A percentile compares a stretch with the other conserved stretches of the same genome.
phyloP scores from a whole-genome alignment of 2,329 filamentous ascomycete species.

The Ascochyta rabiei region DNA sequence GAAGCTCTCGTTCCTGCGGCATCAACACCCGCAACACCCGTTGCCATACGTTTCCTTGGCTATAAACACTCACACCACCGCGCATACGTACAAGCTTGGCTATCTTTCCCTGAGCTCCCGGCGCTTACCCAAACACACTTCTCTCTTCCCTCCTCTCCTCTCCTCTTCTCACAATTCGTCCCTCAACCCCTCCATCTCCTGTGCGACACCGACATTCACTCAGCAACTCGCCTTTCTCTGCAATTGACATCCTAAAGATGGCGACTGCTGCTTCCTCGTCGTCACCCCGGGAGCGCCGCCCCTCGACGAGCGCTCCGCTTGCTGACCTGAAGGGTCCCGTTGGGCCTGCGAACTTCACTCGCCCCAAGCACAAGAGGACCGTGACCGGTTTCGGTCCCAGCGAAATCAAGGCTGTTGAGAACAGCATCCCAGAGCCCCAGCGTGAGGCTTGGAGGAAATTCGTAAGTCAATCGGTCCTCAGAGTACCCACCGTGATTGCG shows the following conservation, averaged over 20 bases:
- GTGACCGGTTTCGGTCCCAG: constrained; percentile 88
- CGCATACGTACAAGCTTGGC: constrained; percentile 1
- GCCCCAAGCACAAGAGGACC: constrained; percentile 97
- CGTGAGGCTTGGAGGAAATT: constrained; percentile 74
- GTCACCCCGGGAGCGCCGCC: constrained; percentile 74
- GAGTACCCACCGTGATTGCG: constrained; percentile 16
- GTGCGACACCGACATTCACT: constrained; percentile 31
- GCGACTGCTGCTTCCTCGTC: constrained; percentile 43
- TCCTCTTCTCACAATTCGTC: constrained; percentile 13
- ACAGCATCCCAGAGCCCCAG: constrained; percentile 86
- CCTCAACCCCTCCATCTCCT: constrained; percentile 37
- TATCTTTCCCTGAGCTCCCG: constrained; percentile 7
- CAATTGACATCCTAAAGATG: constrained; percentile 42
- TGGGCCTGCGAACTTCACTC: constrained; percentile 77
- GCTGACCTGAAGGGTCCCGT: constrained; percentile 85
- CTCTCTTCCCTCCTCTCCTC: constrained; percentile 8
- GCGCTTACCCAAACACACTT: constrained; percentile 8
- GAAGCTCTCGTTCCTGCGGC: constrained; percentile 9
- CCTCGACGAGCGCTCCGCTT: constrained; percentile 81
- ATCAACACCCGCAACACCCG: constrained; percentile 10
- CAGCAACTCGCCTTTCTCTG: constrained; percentile 30
- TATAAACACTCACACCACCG: constrained; percentile 12
- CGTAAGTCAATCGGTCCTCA: constrained; percentile 50
- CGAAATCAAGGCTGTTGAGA: constrained; percentile 94
- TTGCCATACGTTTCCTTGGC: constrained; percentile 11